Base-by-base conservation (phyloP, 2,329 filamentous ascomycete genomes). In the Aureobasidium sp. region DNA sequence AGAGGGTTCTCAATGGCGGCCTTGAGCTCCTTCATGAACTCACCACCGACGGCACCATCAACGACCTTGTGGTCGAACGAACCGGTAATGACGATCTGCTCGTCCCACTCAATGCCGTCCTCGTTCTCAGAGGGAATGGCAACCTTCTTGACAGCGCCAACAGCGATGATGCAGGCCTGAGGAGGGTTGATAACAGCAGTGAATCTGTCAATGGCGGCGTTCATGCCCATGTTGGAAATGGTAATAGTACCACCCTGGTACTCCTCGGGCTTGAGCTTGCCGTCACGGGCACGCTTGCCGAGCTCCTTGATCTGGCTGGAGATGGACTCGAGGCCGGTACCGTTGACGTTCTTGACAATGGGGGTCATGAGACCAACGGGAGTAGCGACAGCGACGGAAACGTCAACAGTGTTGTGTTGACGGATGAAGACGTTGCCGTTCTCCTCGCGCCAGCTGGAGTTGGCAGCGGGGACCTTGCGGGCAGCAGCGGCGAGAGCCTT, bases 211-310 rank as follows among this genome's bases (percentile, higher is more conserved):
- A 99, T 88, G 56, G 94, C 93, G 52, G 87, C 74, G 85, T 99
- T 99, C 94, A 99, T 99, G 78, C 94, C 94, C 94, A 99, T 96
- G 86, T 99, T 99, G 80, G 90, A 96, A 79, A 99, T 97, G 77
- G 93, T 97, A 80, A 99, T 96, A 75, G 91, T 96, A 76, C 94
- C 94, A 62, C 94, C 94, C 83, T 97, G 93, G 86, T 96, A 99
- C 80, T 99, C 92, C 78, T 99, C 93, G 52, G 94, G 94, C 88
- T 97, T 97, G 71, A 99, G 89, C 87, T 97, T 99, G 80, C 90
- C 90, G 70, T 97, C 94, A 65, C 91, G 87, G 66, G 94, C 94
- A 75, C 91, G 90, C 86, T 96, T 96, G 74, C 92, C 92, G 62
- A 99, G 89, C 73, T 96, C 91, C 84, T 97, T 97, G 80, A 99